A percentile compares a stretch with the other conserved stretches of the same genome.
Conservation (phyloP, 345 rosid species). For the Lagerstroemia speciosa region DNA sequence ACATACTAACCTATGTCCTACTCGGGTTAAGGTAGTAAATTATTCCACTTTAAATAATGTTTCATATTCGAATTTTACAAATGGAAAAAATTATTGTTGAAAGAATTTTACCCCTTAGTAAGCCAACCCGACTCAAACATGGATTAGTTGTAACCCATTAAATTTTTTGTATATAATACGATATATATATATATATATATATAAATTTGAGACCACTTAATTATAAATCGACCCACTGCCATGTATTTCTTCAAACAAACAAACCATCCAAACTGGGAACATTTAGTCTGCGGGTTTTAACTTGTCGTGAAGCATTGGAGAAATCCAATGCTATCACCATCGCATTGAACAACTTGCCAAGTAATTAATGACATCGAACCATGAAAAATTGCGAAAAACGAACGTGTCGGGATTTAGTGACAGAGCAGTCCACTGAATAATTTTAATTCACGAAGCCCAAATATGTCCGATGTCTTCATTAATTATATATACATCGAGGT, state of each 20-base stretch:
- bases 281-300: slow-evolving; percentile 8
- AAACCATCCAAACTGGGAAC: slow-evolving; percentile 2
- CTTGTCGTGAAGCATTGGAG: slow-evolving; percentile 1
- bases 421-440: neutral
- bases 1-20: too few species aligned
- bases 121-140: too few species aligned
- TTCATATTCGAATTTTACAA: too few species aligned
- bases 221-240: too few species aligned
- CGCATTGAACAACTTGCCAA: neutral
- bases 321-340: neutral
- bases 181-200: too few species aligned
- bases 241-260: slow-evolving; percentile 3
- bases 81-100: too few species aligned
- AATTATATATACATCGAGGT: neutral
- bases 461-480: neutral
- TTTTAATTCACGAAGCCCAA: neutral
- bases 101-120: too few species aligned
- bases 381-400: neutral
- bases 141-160: too few species aligned
- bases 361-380: neutral
- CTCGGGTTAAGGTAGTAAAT: too few species aligned
- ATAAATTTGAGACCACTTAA: too few species aligned
- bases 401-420: neutral
- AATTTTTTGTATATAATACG: too few species aligned
- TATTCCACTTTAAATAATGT: too few species aligned